These are phyloP conservation scores for Aspergillus intermedius DNA, from an alignment of 2,329 filamentous ascomycete genomes.

Conservation along the genomic window DNA sequence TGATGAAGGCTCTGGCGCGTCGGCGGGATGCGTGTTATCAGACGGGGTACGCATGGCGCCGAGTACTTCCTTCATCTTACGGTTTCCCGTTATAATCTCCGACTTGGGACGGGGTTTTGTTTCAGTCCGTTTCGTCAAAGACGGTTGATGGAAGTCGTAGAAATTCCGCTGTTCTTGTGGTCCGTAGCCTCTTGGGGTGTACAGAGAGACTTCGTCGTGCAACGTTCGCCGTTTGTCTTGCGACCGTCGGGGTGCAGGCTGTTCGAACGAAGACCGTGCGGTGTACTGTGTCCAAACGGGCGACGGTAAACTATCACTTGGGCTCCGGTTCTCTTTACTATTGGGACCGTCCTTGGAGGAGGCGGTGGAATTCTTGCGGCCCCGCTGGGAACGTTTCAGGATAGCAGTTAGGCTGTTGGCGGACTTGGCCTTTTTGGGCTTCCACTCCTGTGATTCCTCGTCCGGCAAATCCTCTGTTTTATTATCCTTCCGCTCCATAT, in stretches of 20 bases:
- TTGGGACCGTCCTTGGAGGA: slow-evolving; percentile 44
- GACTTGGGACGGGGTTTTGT: slow-evolving; percentile 47
- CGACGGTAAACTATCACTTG: slow-evolving; percentile 47
- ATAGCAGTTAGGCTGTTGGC: slow-evolving; percentile 73
- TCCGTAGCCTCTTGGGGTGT: slow-evolving; percentile 55
- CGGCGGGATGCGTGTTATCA: slow-evolving; percentile 13
- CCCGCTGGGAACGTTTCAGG: slow-evolving; percentile 66
- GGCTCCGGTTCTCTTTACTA: slow-evolving; percentile 78
- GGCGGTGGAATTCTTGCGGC: slow-evolving; percentile 49
- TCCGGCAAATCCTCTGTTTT: slow-evolving; percentile 26
- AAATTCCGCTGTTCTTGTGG: slow-evolving; percentile 59
- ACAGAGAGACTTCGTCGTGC: slow-evolving; percentile 52
- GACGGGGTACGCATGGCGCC: slow-evolving; percentile 22
- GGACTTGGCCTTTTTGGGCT: slow-evolving; percentile 69
- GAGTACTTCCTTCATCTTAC: slow-evolving; percentile 32
- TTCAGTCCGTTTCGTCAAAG: slow-evolving; percentile 34
- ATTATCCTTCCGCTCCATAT: slow-evolving; percentile 42
- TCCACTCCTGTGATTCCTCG: slow-evolving; percentile 33
- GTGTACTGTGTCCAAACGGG: slow-evolving; percentile 79
- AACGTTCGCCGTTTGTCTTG: slow-evolving; percentile 41
- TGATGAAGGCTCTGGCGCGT: slow-evolving; percentile 10
- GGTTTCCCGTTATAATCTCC: slow-evolving; percentile 38
- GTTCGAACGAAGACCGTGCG: slow-evolving; percentile 30
- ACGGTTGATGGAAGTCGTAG: slow-evolving; percentile 45
- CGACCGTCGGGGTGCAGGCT: slow-evolving; percentile 34